Percentiles rank a stretch among this genome's conserved stretches.
phyloP scores from a whole-genome alignment of 768 basidiomycete genomes.

The Agrocybe praecox region DNA sequence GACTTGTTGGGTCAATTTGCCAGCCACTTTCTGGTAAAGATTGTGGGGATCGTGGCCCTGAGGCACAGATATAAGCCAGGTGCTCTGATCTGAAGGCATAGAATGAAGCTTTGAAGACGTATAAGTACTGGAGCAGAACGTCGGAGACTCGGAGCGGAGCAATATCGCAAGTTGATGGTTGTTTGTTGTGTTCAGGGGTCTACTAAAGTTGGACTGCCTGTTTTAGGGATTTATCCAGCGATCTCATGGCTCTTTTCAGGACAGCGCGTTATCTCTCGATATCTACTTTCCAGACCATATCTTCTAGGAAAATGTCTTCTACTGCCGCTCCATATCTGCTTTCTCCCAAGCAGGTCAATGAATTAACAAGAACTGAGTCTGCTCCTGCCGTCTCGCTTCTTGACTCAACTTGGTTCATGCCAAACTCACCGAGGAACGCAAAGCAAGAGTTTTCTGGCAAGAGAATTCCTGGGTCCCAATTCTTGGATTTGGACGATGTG shows the following conservation, averaged over 20 bases:
- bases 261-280: slow-evolving; percentile 1
- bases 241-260: slow-evolving; percentile 17
- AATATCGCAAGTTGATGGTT: slow-evolving; percentile 24
- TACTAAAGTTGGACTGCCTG: neutral
- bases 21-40: slow-evolving; percentile 61
- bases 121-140: slow-evolving; percentile 9
- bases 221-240: neutral
- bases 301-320: slow-evolving; percentile 39
- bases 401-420: slow-evolving; percentile 96
- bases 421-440: slow-evolving; percentile 73
- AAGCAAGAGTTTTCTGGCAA: slow-evolving; percentile 67
- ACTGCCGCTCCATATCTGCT: slow-evolving; percentile 49
- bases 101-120: slow-evolving; percentile 84
- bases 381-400: slow-evolving; percentile 47
- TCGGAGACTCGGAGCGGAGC: slow-evolving; percentile 14
- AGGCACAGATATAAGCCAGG: slow-evolving; percentile 90
- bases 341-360: slow-evolving; percentile 49
- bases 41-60: slow-evolving; percentile 85
- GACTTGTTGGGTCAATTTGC: slow-evolving; percentile 63
- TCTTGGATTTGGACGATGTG: slow-evolving; percentile 81
- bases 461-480: slow-evolving; percentile 72
- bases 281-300: slow-evolving; percentile 5
- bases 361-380: slow-evolving; percentile 33
- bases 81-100: slow-evolving; percentile 97
- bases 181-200: slow-evolving; percentile 10